Evolutionary conservation across 768 basidiomycete species (phyloP), one percentile per base, ranked within the genome.

Genomic region (Leccinellum albellum): DNA sequence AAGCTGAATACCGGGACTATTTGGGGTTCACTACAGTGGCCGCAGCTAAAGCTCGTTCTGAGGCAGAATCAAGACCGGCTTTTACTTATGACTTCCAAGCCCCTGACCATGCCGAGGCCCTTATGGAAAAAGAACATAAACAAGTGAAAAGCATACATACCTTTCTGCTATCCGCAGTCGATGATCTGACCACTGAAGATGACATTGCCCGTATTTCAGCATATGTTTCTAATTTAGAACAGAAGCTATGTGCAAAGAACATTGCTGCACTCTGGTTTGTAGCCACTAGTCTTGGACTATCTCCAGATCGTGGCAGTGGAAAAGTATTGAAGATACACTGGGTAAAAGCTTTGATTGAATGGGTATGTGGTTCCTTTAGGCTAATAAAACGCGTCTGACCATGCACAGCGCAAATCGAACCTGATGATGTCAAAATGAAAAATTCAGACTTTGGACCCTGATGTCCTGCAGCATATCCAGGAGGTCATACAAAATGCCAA

Each of bases 331-430:
- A 61, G 26, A 21, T 31, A 24, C 52, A 58, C 8, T 61, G 56
- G 60, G 53, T 48, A 12, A 50, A 55, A 1, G 52, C 53, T 12
- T 26, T 61, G 15, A 50, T 49, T 8, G 46, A 28, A n/a, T 60
- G 59, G 56, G 59, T 65, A n/a, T 1, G 15, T 55, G 8, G 6
- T 6, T 26, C 15, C 7, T 35, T 2, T 17, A 13, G 21, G 15
- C 10, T 6, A 20, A 17, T 17, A 31, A 50, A 23, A 9, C 1
- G 23, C 17, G 12, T 53, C n/a, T 15, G 6, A 52, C 26, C 23
- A 3, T 49, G 17, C 23, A 49, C 29, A 55, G 49, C 21, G 20
- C n/a, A 9, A 13, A 31, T 13, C 15, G 0, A 55, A 55, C 17
- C 55, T 6, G 5, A 55, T 55, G 48, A 47, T 17, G 9, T 28